A percentile compares a stretch with the other conserved stretches of the same genome.
Evolutionary conservation across 352 stramenopile species (phyloP).

Genomic region (Globisporangium cystogenes): DNA sequence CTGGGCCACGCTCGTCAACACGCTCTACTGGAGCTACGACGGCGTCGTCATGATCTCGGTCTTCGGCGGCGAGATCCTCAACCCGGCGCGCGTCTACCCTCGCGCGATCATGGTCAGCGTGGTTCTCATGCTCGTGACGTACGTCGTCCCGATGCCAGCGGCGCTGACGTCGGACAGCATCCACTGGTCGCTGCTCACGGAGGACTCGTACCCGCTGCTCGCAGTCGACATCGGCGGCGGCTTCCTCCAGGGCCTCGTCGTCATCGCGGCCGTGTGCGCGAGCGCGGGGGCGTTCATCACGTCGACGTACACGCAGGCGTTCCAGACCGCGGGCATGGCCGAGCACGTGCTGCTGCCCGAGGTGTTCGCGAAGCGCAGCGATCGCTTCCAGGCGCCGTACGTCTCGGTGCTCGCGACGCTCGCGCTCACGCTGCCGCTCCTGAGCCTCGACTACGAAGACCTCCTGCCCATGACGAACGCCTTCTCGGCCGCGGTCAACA

Average conservation of each 20-base stretch:
- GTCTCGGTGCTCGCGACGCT: conserved; percentile 30
- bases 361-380: conserved; percentile 53
- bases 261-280: neutral
- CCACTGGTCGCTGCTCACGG: too few species aligned
- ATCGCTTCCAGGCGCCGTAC: conserved; percentile 29
- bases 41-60: conserved; percentile 77
- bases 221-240: neutral
- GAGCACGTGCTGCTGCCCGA: conserved; percentile 29
- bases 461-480: conserved; percentile 89
- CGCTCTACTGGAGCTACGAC: conserved; percentile 94
- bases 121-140: conserved; percentile 46
- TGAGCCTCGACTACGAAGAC: conserved; percentile 57
- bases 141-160: conserved; percentile 77
- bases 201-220: neutral
- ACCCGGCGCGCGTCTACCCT: conserved; percentile 66
- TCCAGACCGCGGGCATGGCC: conserved; percentile 54
- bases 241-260: neutral
- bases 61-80: conserved; percentile 81
- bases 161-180: conserved; percentile 16
- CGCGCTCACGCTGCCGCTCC: conserved; percentile 29
- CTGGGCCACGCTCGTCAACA: conserved; percentile 80
- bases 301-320: conserved; percentile 79
- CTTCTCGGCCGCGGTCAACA: conserved; percentile 75
- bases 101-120: conserved; percentile 68
- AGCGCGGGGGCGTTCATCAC: conserved; percentile 73